Base-by-base conservation (phyloP, 352 stramenopile genomes). In the Pythium chondricola region DNA sequence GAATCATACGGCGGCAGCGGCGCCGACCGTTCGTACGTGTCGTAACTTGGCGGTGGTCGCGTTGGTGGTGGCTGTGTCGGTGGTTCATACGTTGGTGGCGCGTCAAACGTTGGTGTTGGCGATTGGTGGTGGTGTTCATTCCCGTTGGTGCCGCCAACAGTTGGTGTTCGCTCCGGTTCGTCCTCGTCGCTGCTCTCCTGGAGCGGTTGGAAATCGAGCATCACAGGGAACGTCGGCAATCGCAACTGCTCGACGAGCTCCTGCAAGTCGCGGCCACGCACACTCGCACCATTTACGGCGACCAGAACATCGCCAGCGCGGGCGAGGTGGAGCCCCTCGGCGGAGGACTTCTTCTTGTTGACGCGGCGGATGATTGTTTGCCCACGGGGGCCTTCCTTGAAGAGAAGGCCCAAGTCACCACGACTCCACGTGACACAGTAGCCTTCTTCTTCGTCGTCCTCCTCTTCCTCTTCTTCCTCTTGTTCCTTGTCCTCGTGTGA, bases 221-320 rank as follows among this genome's bases (percentile, higher is more conserved):
- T 78, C 4, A 92, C 44, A 2, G 80, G 80, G 53, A 88, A 87
- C 20, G 61, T 55, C 16, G 77, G 75, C 22, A 59, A 54, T 40
- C 83, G 82, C 40, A 92, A 52, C 43, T 61, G 52, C 46, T 84
- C 76, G 24, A 92, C 83, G 29, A 92, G 67, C 20, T 78, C 69
- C 21, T 76, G 62, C 56, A 87, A 92, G 2, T 67, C 63, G 26
- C 66, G 67, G 9, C 52, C 64, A 2, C 56, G 63, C 17, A 91
- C 71, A 14, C 65, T 71, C 5, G 67, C 49, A 20, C 74, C 71
- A 39, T 93, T 88, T 0, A 93, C 43, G 6, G 73, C 79, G 4
- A 89, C 43, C 9, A 93, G 56, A n/a, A 86, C 71, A 48, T 93
- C 83, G n/a, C 83, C 78, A 0, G 68, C 74, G 22, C 78, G 73